Conservation (phyloP, 2,329 filamentous ascomycete species). For the Aspergillus alliaceus region DNA sequence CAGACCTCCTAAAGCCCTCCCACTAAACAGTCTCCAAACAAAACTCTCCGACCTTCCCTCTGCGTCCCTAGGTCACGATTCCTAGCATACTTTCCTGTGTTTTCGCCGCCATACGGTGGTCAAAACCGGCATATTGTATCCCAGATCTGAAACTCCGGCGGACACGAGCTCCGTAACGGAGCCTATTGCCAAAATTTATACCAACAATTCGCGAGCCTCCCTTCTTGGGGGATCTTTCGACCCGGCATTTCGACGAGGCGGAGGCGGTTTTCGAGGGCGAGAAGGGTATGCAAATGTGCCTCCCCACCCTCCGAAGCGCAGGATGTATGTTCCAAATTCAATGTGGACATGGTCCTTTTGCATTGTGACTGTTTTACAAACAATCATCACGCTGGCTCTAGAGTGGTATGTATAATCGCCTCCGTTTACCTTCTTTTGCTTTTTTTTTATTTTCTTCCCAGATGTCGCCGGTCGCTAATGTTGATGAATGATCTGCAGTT, state of each 20-base stretch:
- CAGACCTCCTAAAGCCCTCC: conserved; percentile 15
- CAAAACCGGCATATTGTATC: conserved; percentile 35
- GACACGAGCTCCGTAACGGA: conserved; percentile 41
- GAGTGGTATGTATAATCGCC: conserved; percentile 68
- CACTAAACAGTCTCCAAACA: conserved; percentile 2
- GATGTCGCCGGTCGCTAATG: background rate
- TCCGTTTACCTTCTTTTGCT: background rate
- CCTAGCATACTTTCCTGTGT: background rate
- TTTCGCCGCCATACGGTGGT: conserved; percentile 30
- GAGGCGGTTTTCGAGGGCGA: conserved; percentile 52
- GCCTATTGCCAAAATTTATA: conserved; percentile 54
- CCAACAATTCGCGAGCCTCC: conserved; percentile 58
- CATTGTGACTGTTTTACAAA: conserved; percentile 71
- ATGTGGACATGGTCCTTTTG: conserved; percentile 90
- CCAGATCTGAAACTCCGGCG: conserved; percentile 21
- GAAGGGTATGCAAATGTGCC: conserved; percentile 48
- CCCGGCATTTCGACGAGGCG: conserved; percentile 49
- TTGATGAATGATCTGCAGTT: conserved; percentile 53
- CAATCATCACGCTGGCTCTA: conserved; percentile 74
- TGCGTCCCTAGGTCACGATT: background rate
- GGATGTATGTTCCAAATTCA: conserved; percentile 76
- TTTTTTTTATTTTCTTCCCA: background rate
- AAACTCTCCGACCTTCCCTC: conserved; percentile 8
- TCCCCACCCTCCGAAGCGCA: conserved; percentile 37
- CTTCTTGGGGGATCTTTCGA: conserved; percentile 60